Evolutionary conservation across 768 basidiomycete genomes (phyloP), one percentile per base, ranked within the genome.

Genomic region (Termitomyces sp.): DNA sequence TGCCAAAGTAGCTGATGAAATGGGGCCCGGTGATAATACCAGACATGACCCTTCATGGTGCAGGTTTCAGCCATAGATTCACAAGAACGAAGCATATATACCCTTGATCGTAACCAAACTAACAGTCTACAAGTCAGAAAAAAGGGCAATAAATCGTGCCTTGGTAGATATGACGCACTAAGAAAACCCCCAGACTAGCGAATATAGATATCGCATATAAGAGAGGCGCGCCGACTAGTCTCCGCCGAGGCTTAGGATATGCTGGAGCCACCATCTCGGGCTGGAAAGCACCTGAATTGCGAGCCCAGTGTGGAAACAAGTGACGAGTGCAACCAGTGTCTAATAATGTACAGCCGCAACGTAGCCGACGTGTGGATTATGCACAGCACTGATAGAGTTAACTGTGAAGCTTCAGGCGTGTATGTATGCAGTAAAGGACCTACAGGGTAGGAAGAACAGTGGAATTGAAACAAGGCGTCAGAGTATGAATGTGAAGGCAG

Each of bases 1-100:
- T 77, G 62, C 87, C 76, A 75, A 95, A 93, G 72, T 80, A 94
- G 46, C 83, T 79, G 63, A 77, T 82, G 70, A 91, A 91, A 70
- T 90, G 80, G n/a, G 87, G 86, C 0, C 87, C 87, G 33, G 86
- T 95, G 71, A 95, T 93, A 64, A 95, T 83, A 20, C 92, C 92
- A 57, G 85, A 86, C 86, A 91, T 90, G 67, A 90, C 88, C 50
- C 88, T 89, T n/a, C 38, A 1, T 40, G 16, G 36, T 35, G 23
- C 35, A 44, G 44, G 23, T 12, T 18, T 57, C 2, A 60, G 55
- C 26, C 14, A 23, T 26, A 41, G 43, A 18, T 48, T 50, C 26
- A 10, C 13, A 44, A 38, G 12, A 51, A 18, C 41, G 2, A 23
- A 6, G 64, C 71, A 61, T 67, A 64, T 71, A 61, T 67, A 89